Percentiles rank a stretch among this genome's conserved stretches.
These are phyloP conservation scores for Trichoderma afroharzianum DNA, from an alignment of 2,329 filamentous ascomycete species.

Conservation along the genomic window DNA sequence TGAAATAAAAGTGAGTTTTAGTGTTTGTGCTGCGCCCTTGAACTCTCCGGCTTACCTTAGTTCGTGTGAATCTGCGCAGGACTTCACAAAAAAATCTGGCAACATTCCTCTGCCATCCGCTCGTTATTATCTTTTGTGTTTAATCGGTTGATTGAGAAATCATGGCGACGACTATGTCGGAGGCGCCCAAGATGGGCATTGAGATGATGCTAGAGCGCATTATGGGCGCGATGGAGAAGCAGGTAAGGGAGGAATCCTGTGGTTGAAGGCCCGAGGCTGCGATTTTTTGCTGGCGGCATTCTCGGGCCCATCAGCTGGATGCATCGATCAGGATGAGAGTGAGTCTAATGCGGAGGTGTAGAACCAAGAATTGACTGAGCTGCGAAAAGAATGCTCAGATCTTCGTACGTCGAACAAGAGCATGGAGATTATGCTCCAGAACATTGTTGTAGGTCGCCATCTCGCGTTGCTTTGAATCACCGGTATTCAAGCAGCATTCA, in stretches of 20 bases:
- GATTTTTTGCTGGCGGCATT: background rate
- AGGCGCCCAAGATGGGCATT: constrained; percentile 17
- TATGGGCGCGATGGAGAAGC: constrained; percentile 24
- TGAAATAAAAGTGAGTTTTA: constrained; percentile 9
- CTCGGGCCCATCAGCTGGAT: background rate
- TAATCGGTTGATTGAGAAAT: background rate
- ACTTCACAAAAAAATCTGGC: background rate
- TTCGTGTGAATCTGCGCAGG: background rate
- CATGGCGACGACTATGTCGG: constrained; percentile 18
- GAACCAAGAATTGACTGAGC: constrained; percentile 25
- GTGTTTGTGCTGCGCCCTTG: constrained; percentile 2
- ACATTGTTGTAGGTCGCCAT: constrained; percentile 14
- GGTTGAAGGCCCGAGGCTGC: background rate
- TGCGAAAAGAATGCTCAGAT: constrained; percentile 24
- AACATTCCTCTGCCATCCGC: constrained; percentile 3
- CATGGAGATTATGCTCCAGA: constrained; percentile 24
- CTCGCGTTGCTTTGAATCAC: background rate
- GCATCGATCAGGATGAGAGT: background rate
- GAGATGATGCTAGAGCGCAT: constrained; percentile 23
- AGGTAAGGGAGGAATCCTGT: constrained; percentile 17
- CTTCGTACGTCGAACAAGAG: constrained; percentile 25
- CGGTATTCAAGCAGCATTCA: background rate
- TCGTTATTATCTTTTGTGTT: background rate
- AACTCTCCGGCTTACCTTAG: constrained; percentile 1
- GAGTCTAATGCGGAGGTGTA: constrained; percentile 6